Percentiles rank a stretch among this genome's conserved stretches.
These are phyloP conservation scores for Nannizzia gypsea DNA, from an alignment of 2,329 filamentous ascomycete genomes.

Conservation along the genomic window DNA sequence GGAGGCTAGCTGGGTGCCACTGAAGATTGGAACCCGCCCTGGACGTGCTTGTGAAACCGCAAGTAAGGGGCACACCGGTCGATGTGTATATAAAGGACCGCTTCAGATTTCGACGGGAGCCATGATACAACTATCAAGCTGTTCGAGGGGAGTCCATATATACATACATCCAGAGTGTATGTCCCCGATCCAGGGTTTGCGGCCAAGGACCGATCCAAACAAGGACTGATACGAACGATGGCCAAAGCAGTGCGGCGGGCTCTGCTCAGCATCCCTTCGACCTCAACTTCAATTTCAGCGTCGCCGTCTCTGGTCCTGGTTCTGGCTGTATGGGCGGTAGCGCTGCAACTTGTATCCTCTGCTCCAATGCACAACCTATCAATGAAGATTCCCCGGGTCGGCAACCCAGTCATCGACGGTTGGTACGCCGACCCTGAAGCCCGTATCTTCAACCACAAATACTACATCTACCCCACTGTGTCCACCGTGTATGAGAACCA, in stretches of 20 bases:
- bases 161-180: not conserved
- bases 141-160: too few species aligned
- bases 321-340: not conserved
- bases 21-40: not conserved
- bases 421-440: conserved; percentile 44
- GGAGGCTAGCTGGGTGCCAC: not conserved
- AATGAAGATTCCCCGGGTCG: conserved; percentile 8
- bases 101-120: too few species aligned
- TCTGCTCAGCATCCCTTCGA: not conserved
- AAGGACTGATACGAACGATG: not conserved
- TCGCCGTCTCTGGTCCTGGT: not conserved
- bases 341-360: not conserved
- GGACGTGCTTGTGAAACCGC: not conserved
- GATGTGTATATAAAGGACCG: not conserved
- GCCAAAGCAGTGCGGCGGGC: not conserved
- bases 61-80: not conserved
- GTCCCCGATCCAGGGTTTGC: not conserved
- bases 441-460: conserved; percentile 35
- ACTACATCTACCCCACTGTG: conserved; percentile 41
- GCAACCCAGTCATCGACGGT: conserved; percentile 39
- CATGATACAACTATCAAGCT: not conserved
- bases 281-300: not conserved
- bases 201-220: not conserved
- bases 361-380: not conserved
- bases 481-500: conserved; percentile 37